Evolutionary conservation across 495 filamentous ascomycete species (phyloP).

Genomic region (Penicillium ucsense): DNA sequence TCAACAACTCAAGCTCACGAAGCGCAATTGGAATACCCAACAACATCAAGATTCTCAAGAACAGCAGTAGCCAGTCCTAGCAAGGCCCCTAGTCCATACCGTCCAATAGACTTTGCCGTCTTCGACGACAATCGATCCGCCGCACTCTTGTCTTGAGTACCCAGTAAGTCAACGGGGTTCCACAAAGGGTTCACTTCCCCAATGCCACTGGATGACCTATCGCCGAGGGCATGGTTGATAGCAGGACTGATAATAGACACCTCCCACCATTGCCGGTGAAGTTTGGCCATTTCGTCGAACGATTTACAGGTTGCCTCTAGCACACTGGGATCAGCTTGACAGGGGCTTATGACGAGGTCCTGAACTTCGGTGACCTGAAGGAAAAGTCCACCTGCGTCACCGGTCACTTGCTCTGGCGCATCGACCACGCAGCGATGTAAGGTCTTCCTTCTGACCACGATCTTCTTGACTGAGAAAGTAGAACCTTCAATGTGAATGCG

Average conservation of each 20-base stretch:
- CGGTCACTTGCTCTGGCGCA: slow-evolving; percentile 3
- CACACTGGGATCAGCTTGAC: not conserved
- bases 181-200: not conserved
- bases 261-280: slow-evolving; percentile 36
- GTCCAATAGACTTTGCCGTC: not conserved
- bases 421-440: slow-evolving; percentile 16
- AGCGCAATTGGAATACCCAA: not conserved
- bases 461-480: slow-evolving; percentile 16
- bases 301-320: slow-evolving; percentile 17
- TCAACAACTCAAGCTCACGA: too few species aligned
- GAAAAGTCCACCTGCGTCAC: not conserved
- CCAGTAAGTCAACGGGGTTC: not conserved
- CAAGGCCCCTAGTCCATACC: not conserved
- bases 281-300: slow-evolving; percentile 18
- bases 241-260: slow-evolving; percentile 24
- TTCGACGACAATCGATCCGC: not conserved
- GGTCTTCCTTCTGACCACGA: slow-evolving; percentile 20
- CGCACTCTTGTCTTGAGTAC: not conserved
- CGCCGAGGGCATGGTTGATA: not conserved
- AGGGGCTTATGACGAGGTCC: slow-evolving; percentile 12
- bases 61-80: not conserved
- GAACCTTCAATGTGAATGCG: slow-evolving; percentile 5
- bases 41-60: not conserved
- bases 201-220: not conserved
- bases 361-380: slow-evolving; percentile 35